These are phyloP conservation scores for Penicillium goetzii DNA, from an alignment of 495 filamentous ascomycete species.

Conservation along the genomic window DNA sequence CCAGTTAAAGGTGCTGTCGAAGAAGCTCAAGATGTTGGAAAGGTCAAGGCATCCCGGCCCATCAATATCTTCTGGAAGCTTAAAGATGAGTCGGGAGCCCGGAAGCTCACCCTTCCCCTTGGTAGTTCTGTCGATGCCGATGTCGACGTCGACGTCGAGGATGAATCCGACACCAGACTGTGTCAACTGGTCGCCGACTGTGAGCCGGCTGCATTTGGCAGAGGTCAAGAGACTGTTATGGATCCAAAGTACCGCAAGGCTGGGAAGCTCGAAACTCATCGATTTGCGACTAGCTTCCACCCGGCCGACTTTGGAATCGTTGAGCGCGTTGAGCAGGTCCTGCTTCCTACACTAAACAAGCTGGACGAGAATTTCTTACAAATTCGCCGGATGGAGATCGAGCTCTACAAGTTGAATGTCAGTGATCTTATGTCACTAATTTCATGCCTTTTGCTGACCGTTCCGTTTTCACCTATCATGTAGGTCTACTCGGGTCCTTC, in stretches of 20 bases:
- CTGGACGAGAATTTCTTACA: constrained; percentile 5
- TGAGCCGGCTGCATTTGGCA: constrained; percentile 53
- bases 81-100: not conserved
- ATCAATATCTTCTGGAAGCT: not conserved
- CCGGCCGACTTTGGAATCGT: constrained; percentile 57
- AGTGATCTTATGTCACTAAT: constrained; percentile 6
- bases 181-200: constrained; percentile 39
- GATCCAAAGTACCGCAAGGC: constrained; percentile 57
- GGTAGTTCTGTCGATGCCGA: not conserved
- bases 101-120: not conserved
- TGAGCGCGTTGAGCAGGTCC: constrained; percentile 48
- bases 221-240: constrained; percentile 45
- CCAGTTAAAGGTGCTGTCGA: not conserved
- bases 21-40: not conserved
- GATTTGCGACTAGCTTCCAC: constrained; percentile 54
- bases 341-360: constrained; percentile 46
- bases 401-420: constrained; percentile 63
- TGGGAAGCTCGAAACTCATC: constrained; percentile 46
- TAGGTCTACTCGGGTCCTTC: constrained; percentile 56
- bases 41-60: not conserved
- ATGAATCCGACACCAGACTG: not conserved
- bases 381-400: constrained; percentile 37
- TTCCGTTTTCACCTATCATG: not conserved
- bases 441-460: not conserved
- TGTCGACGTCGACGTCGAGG: not conserved